Evolutionary conservation across 768 basidiomycete species (phyloP).

Genomic region (Xerocomellus chrysenteron): DNA sequence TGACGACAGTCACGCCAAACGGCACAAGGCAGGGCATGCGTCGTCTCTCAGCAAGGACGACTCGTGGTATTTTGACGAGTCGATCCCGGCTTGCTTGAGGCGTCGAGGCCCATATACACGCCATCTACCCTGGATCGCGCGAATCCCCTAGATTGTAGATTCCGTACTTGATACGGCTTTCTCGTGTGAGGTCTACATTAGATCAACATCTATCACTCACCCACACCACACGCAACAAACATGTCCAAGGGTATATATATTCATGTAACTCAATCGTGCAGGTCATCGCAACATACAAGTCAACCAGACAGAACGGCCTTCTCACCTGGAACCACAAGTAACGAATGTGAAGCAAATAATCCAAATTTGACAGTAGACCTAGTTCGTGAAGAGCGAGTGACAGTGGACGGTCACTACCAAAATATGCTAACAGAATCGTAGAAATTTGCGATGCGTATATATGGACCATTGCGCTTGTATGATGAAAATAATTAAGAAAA

Average conservation of each 20-base stretch:
- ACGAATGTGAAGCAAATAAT: slow-evolving; percentile 10
- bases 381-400: slow-evolving; percentile 2
- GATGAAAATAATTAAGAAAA: slow-evolving; percentile 10
- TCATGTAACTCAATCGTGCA: neutral
- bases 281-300: neutral
- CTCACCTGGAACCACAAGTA: neutral
- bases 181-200: neutral
- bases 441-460: slow-evolving; percentile 19
- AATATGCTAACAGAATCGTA: slow-evolving; percentile 9
- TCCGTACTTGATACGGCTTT: neutral
- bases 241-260: neutral
- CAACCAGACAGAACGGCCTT: neutral
- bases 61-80: neutral
- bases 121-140: neutral
- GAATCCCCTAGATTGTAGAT: neutral
- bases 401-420: neutral
- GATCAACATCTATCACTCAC: neutral
- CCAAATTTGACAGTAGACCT: slow-evolving; percentile 1
- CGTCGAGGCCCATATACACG: neutral
- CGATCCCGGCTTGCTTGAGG: neutral
- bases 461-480: slow-evolving; percentile 15
- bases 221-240: neutral
- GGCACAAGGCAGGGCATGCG: neutral
- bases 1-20: neutral
- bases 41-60: neutral